Percentiles rank a stretch among this genome's conserved stretches.
Conservation (phyloP, 1,284 basidiomycete genomes). For the Apiotrichum sp. region DNA sequence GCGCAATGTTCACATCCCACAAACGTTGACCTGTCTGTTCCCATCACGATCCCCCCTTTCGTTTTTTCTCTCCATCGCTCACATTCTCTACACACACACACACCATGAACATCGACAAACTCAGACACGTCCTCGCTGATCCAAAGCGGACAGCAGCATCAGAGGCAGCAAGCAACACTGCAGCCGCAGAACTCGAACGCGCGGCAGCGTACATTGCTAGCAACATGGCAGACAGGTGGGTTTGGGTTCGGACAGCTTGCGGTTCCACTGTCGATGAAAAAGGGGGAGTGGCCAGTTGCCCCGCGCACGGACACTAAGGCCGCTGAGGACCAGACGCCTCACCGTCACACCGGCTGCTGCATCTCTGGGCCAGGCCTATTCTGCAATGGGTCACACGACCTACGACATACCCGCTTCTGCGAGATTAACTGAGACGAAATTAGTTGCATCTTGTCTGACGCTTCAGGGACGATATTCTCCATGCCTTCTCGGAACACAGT, state of each 20-base stretch:
- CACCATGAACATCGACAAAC: conserved; percentile 7
- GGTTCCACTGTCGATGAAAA: too few relatives aligned
- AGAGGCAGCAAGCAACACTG: conserved; percentile 13
- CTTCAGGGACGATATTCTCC: conserved; percentile 17
- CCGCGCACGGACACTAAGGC: background rate
- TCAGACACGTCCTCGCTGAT: conserved; percentile 4
- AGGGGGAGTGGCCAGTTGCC: background rate
- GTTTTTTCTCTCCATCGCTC: background rate
- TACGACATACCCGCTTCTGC: background rate
- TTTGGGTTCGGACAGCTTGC: background rate
- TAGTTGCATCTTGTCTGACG: background rate
- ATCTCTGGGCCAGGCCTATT: too few relatives aligned
- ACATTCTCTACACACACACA: background rate
- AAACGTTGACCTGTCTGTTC: too few relatives aligned
- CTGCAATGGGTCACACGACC: background rate
- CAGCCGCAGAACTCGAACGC: conserved; percentile 16
- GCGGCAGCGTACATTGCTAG: conserved; percentile 27
- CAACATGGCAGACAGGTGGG: conserved; percentile 29
- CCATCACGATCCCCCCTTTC: background rate
- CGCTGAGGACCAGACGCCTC: too few relatives aligned
- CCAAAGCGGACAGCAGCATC: conserved; percentile 5
- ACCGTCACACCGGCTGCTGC: too few relatives aligned
- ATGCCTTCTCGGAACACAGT: conserved; percentile 16
- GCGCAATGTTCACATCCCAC: too few relatives aligned
- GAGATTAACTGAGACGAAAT: background rate